These are phyloP conservation scores for Salix brachista DNA, from an alignment of 345 rosid genomes.

Conservation along the genomic window DNA sequence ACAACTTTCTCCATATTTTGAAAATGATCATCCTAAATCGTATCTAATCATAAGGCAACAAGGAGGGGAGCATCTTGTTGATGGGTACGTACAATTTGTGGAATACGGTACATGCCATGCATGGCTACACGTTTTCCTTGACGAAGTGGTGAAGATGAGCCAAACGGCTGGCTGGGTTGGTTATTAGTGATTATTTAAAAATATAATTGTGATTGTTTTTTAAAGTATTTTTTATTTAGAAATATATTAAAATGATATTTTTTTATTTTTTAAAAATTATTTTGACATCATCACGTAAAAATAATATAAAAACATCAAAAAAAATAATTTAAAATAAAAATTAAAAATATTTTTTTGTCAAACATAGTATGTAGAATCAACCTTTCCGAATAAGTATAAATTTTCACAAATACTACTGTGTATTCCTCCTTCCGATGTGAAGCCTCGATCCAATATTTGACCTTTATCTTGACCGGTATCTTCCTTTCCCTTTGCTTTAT, in stretches of 20 bases:
- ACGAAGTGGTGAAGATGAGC: not conserved
- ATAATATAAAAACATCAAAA: too few relatives aligned
- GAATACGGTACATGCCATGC: constrained; percentile 13
- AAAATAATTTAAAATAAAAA: too few relatives aligned
- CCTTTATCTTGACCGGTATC: not conserved
- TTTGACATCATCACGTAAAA: too few relatives aligned
- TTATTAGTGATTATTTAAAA: not conserved
- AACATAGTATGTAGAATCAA: constrained; percentile 1
- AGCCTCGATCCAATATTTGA: constrained; percentile 3
- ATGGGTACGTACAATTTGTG: not conserved
- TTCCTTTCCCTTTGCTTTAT: constrained; percentile 3
- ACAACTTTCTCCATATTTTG: not conserved
- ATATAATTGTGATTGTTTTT: too few relatives aligned
- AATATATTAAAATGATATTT: too few relatives aligned
- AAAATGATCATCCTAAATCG: not conserved
- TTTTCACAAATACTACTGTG: not conserved
- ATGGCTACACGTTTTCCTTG: not conserved
- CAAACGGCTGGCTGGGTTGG: not conserved
- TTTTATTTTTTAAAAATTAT: not conserved
- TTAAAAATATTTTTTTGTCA: too few relatives aligned
- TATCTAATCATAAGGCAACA: not conserved
- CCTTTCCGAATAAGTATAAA: constrained; percentile 22
- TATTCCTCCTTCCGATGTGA: constrained; percentile 19
- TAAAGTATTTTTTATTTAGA: too few relatives aligned
- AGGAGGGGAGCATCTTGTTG: not conserved